A percentile compares a stretch with the other conserved stretches of the same genome.
These are phyloP conservation scores for Prunella vulgaris DNA, from an alignment of 257 asterid species.

Conservation along the genomic window DNA sequence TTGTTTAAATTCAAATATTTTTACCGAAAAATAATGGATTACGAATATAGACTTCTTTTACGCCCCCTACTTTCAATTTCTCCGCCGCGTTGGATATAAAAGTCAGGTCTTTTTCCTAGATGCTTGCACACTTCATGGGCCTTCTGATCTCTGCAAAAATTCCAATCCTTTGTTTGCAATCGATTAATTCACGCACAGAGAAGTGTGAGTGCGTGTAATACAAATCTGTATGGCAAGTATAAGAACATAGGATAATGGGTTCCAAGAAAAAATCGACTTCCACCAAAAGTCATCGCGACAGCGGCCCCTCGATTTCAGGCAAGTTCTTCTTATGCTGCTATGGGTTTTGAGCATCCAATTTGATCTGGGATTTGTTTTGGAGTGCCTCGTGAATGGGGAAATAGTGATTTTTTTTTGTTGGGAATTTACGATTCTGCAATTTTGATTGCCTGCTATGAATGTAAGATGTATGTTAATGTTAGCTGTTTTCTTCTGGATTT, in stretches of 20 bases:
- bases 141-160: slow-evolving; percentile 24
- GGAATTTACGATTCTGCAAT: not conserved
- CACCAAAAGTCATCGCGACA: slow-evolving; percentile 14
- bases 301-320: slow-evolving; percentile 39
- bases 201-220: slow-evolving; percentile 12
- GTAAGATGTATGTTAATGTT: not conserved
- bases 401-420: not conserved
- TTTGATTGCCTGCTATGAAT: slow-evolving; percentile 8
- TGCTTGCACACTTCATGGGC: slow-evolving; percentile 10
- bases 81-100: too few species aligned
- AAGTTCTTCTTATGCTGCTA: not conserved
- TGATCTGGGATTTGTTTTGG: slow-evolving; percentile 13
- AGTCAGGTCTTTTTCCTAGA: slow-evolving; percentile 7
- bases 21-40: too few species aligned
- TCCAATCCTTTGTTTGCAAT: not conserved
- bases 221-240: slow-evolving; percentile 18
- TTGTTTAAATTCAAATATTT: too few species aligned
- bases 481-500: slow-evolving; percentile 7
- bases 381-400: not conserved
- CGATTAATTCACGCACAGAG: slow-evolving; percentile 9
- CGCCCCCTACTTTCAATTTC: too few species aligned
- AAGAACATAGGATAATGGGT: slow-evolving; percentile 24
- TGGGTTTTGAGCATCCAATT: not conserved
- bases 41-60: too few species aligned
- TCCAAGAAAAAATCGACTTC: slow-evolving; percentile 31